phyloP scores from a whole-genome alignment of 805 yeast species.

The Vanderwaltozyma tropicalis region DNA sequence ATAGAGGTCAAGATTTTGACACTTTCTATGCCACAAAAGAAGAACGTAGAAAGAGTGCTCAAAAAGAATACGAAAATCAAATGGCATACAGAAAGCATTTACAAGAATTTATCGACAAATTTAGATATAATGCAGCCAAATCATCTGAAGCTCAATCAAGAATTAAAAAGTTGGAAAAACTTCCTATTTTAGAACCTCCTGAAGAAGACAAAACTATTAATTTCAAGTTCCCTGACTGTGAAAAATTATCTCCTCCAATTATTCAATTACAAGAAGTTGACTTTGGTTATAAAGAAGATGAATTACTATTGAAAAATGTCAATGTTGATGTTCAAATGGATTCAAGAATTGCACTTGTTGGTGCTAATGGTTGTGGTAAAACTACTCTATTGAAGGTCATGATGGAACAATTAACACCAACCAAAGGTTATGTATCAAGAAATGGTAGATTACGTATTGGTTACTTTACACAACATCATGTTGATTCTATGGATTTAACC shows the following conservation, averaged over 20 bases:
- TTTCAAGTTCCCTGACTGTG: conserved; percentile 93
- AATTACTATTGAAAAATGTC: conserved; percentile 60
- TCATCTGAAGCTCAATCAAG: conserved; percentile 97
- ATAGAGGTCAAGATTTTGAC: conserved; percentile 89
- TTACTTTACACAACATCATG: conserved; percentile 97
- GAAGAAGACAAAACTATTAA: conserved; percentile 79
- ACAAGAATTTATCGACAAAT: conserved; percentile 91
- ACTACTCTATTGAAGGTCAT: conserved; percentile 83
- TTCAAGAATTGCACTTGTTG: conserved; percentile 91
- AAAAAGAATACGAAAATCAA: conserved; percentile 93
- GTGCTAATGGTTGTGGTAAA: conserved; percentile 99
- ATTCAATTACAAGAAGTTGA: conserved; percentile 77
- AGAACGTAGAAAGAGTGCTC: conserved; percentile 87
- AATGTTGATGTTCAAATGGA: conserved; percentile 88
- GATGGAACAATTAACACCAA: conserved; percentile 67
- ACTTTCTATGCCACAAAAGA: conserved; percentile 86
- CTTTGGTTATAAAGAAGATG: conserved; percentile 67
- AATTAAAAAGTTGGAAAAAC: conserved; percentile 89
- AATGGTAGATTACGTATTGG: conserved; percentile 88
- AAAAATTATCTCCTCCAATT: conserved; percentile 84
- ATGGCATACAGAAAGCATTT: conserved; percentile 91
- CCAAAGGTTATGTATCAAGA: conserved; percentile 65
- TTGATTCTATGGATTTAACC: conserved; percentile 87
- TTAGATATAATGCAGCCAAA: conserved; percentile 94
- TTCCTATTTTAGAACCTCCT: conserved; percentile 88